A percentile compares a stretch with the other conserved stretches of the same genome.
phyloP scores from a whole-genome alignment of 768 basidiomycete genomes.

The Phylloporus scabripes region DNA sequence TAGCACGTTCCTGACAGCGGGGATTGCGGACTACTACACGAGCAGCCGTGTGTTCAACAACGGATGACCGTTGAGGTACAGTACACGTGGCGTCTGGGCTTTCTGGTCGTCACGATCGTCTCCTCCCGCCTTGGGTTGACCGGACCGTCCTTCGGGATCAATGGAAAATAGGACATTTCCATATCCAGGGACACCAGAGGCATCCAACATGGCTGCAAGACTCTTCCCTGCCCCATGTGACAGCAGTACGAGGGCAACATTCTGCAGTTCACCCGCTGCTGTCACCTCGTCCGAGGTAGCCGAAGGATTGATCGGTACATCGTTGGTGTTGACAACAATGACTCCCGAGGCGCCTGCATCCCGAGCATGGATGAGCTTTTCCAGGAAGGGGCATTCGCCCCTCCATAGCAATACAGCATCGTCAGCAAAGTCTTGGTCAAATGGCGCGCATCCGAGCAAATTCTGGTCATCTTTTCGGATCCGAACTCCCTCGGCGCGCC shows the following conservation, averaged over 20 bases:
- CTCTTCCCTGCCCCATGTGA: constrained; percentile 46
- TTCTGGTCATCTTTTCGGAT: constrained; percentile 52
- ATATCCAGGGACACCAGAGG: constrained; percentile 40
- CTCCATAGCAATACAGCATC: constrained; percentile 61
- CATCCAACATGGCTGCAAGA: constrained; percentile 52
- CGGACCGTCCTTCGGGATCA: constrained; percentile 34
- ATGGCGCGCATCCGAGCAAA: constrained; percentile 54
- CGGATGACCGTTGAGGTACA: constrained; percentile 75
- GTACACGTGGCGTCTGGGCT: constrained; percentile 42
- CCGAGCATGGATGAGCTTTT: constrained; percentile 70
- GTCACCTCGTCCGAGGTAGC: constrained; percentile 51
- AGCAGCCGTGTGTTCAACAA: constrained; percentile 71
- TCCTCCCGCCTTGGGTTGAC: constrained; percentile 14
- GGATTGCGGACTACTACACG: constrained; percentile 32
- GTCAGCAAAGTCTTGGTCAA: constrained; percentile 41
- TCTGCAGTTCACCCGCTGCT: constrained; percentile 52
- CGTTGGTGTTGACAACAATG: constrained; percentile 65
- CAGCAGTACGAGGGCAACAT: constrained; percentile 57
- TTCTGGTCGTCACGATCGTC: constrained; percentile 20
- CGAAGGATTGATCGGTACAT: constrained; percentile 59
- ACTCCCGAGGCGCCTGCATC: constrained; percentile 72
- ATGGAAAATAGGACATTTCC: constrained; percentile 50
- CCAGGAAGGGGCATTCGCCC: constrained; percentile 83
- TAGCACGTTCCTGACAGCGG: neutral
- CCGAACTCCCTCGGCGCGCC: constrained; percentile 47